Evolutionary conservation across 2,329 filamentous ascomycete genomes (phyloP).

Genomic region (Pleurostoma richardsiae): DNA sequence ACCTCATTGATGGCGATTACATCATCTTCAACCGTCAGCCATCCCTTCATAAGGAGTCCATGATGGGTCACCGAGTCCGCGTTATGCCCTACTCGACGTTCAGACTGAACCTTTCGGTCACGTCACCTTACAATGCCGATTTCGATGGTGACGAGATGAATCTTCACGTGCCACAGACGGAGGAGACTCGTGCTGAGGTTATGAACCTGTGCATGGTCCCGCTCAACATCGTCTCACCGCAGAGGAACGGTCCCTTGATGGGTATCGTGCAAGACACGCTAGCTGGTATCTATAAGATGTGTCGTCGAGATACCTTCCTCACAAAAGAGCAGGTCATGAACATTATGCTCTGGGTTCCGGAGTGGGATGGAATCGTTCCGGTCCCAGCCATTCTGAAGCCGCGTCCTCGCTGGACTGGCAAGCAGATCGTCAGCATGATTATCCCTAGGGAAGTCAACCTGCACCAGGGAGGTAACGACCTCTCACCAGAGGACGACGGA

Average conservation of each 20-base stretch:
- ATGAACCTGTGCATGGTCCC: slow-evolving; percentile 96
- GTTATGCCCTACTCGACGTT: slow-evolving; percentile 99
- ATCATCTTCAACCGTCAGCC: slow-evolving; percentile 99
- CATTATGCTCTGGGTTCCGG: slow-evolving; percentile 92
- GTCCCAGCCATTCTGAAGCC: slow-evolving; percentile 93
- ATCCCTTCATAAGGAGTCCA: slow-evolving; percentile 98
- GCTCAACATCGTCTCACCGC: slow-evolving; percentile 95
- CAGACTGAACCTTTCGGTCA: slow-evolving; percentile 93
- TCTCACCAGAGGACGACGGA: slow-evolving; percentile 65
- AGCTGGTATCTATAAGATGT: slow-evolving; percentile 95
- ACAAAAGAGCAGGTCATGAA: slow-evolving; percentile 93
- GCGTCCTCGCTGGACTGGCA: slow-evolving; percentile 90
- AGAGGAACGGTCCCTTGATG: slow-evolving; percentile 96
- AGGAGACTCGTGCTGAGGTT: slow-evolving; percentile 93
- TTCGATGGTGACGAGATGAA: slow-evolving; percentile 99
- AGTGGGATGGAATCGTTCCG: slow-evolving; percentile 94
- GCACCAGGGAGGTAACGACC: slow-evolving; percentile 57
- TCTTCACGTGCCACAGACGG: slow-evolving; percentile 95
- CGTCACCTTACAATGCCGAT: slow-evolving; percentile 98
- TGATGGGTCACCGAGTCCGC: slow-evolving; percentile 98
- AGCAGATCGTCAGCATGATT: slow-evolving; percentile 93
- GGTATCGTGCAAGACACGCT: slow-evolving; percentile 98
- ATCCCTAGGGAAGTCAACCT: slow-evolving; percentile 84
- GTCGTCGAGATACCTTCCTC: slow-evolving; percentile 85
- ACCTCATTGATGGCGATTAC: slow-evolving; percentile 91